Evolutionary conservation across 495 filamentous ascomycete genomes (phyloP), one percentile per base, ranked within the genome.

Genomic region (Friedmanniomyces endolithicus): DNA sequence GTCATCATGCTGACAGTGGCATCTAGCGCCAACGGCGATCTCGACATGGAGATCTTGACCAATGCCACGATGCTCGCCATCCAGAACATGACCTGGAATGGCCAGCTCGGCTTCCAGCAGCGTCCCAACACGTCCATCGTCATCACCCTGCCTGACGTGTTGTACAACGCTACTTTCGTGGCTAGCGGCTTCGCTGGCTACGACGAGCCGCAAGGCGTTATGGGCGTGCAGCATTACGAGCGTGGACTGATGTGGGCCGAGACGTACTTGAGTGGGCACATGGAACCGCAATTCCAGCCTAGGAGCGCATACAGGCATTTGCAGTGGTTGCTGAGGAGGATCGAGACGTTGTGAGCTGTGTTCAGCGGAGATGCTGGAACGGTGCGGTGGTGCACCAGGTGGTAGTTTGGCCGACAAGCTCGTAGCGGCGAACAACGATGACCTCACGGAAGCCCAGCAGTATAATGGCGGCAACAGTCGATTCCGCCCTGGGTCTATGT

Each of bases 31-130:
- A 82, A 87, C 61, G 84, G 84, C 14, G 71, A 75, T 59, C 73
- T 75, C 22, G 81, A 85, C 61, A 74, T 79, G 64, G 67, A 79
- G 17, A 70, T 87, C 16, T 68, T 81, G 31, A 63, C 75, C 48
- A 85, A 88, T 57, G 83, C 85, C 7, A 80, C 82, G 56, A 11
- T 34, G 27, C 12, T 50, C 60, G 40, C 60, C 56, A 31, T 66
- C 62, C 48, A 53, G 23, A 53, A 53, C 40, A 48, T 53, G 23
- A 89, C 85, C 0, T 89, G 84, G 84, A 78, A 80, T 50, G 86
- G 86, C 7, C 60, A 63, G 11, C 76, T 82, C 53, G 86, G 86
- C 0, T 87, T 89, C 67, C 56, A 64, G 27, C 46, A 24, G 0
- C 49, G 25, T 6, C 64, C 64, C 2, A 47, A 35, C 14, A 59